Conservation (phyloP, 371 early-diverging fungal genomes). For the Apophysomyces ossiformis region DNA sequence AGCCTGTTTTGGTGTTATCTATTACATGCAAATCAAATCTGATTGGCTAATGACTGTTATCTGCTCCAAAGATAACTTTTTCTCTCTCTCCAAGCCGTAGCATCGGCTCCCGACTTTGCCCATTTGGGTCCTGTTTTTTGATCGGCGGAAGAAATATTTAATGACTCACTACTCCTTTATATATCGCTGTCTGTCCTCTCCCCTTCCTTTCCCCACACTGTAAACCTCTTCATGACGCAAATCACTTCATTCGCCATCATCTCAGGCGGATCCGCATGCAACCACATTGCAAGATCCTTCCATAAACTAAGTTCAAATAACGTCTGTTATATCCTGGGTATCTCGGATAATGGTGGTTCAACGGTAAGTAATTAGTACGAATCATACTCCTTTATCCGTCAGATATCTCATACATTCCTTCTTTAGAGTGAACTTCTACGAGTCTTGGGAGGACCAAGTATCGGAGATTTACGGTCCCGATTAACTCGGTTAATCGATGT, state of each 20-base stretch:
- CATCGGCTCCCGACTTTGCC: conserved; percentile 12
- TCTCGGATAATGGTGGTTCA: conserved; percentile 65
- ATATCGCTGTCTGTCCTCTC: not conserved
- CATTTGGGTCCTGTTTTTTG: not conserved
- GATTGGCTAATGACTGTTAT: conserved; percentile 1
- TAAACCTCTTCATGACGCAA: not conserved
- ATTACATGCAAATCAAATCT: not conserved
- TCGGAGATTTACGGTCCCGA: conserved; percentile 70
- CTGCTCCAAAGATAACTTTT: not conserved
- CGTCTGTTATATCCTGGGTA: conserved; percentile 62
- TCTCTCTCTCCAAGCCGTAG: not conserved
- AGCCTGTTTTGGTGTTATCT: not conserved
- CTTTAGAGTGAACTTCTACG: conserved; percentile 60
- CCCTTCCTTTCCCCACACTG: not conserved
- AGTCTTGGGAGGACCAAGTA: conserved; percentile 70
- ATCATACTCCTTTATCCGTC: not conserved
- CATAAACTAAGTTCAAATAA: conserved; percentile 54
- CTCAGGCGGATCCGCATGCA: conserved; percentile 72
- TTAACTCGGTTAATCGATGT: conserved; percentile 60
- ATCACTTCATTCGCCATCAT: conserved; percentile 50
- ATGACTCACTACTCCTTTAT: conserved; percentile 9
- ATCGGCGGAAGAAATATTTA: conserved; percentile 5
- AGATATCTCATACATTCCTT: not conserved
- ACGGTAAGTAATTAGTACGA: conserved; percentile 26
- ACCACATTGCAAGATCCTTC: conserved; percentile 44